Conservation (phyloP, 75 land plant genomes). For the Selaginella moellendorffii region DNA sequence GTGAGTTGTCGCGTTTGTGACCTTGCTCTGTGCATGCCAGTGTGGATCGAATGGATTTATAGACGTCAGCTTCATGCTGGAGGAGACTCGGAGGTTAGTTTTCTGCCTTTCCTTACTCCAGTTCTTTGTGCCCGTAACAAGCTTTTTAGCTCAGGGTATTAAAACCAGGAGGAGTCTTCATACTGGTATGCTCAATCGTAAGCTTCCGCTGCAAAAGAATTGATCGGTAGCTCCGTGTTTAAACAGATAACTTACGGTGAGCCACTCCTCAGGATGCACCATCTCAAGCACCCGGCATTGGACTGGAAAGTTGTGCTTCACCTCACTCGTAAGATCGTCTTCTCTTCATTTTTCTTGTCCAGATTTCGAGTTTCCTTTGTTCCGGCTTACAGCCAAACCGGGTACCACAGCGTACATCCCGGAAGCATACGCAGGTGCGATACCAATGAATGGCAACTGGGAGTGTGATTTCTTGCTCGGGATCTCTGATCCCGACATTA, state of each 20-base stretch:
- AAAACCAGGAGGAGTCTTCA: neutral
- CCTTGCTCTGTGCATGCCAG: too few species aligned
- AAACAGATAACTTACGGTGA: conserved; percentile 3
- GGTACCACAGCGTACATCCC: neutral
- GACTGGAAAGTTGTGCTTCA: neutral
- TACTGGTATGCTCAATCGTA: too few species aligned
- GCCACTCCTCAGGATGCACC: conserved; percentile 4
- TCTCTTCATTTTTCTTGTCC: neutral
- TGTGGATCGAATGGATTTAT: neutral
- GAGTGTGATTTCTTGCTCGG: neutral
- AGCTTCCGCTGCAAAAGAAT: too few species aligned
- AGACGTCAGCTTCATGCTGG: neutral
- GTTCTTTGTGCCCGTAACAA: too few species aligned
- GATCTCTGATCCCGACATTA: neutral
- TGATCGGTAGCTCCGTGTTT: neutral
- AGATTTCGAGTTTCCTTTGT: neutral
- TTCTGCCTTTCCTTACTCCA: too few species aligned
- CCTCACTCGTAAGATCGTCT: neutral
- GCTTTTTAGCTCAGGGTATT: too few species aligned
- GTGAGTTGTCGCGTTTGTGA: too few species aligned
- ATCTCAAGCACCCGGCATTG: neutral
- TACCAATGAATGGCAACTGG: neutral
- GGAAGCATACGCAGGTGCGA: neutral
- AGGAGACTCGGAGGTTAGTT: neutral
- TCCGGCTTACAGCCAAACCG: neutral